Conservation (phyloP, 495 filamentous ascomycete genomes). For the Penicilliopsis zonata region DNA sequence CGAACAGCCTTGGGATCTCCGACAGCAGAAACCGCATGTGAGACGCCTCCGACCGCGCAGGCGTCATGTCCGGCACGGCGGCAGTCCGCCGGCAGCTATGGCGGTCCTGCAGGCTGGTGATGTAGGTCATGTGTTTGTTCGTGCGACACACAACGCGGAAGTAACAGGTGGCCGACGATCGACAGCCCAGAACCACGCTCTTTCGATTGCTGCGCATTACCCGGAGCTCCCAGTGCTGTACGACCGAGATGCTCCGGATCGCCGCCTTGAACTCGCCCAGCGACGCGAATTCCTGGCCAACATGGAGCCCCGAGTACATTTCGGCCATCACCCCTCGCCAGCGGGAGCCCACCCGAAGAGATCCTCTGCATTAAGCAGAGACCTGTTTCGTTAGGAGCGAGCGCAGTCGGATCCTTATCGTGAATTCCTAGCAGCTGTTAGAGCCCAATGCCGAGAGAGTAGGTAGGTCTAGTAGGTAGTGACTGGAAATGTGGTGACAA, state of each 20-base stretch:
- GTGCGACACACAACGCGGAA: slow-evolving; percentile 36
- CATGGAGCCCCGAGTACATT: slow-evolving; percentile 32
- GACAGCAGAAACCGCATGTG: slow-evolving; percentile 32
- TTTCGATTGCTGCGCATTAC: slow-evolving; percentile 36
- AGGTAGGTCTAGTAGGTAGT: too few species aligned
- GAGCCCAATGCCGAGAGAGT: too few species aligned
- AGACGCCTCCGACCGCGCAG: slow-evolving; percentile 35
- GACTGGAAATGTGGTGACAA: too few species aligned
- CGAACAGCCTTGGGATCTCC: slow-evolving; percentile 36
- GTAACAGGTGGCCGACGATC: slow-evolving; percentile 29
- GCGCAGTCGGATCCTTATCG: too few species aligned
- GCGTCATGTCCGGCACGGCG: slow-evolving; percentile 20
- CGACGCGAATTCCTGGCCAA: slow-evolving; percentile 32
- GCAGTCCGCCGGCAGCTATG: slow-evolving; percentile 29
- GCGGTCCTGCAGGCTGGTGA: slow-evolving; percentile 33
- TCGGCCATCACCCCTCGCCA: slow-evolving; percentile 22
- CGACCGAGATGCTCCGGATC: slow-evolving; percentile 32
- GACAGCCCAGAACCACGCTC: slow-evolving; percentile 34
- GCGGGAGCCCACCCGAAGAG: too few species aligned
- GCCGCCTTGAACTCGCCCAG: slow-evolving; percentile 32
- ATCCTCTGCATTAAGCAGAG: too few species aligned
- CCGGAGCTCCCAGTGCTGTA: slow-evolving; percentile 36
- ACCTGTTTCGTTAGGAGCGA: too few species aligned
- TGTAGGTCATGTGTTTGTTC: slow-evolving; percentile 36
- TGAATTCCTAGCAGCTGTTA: too few species aligned